phyloP scores from a whole-genome alignment of 305 asterid genomes.

The Fraxinus albicans region DNA sequence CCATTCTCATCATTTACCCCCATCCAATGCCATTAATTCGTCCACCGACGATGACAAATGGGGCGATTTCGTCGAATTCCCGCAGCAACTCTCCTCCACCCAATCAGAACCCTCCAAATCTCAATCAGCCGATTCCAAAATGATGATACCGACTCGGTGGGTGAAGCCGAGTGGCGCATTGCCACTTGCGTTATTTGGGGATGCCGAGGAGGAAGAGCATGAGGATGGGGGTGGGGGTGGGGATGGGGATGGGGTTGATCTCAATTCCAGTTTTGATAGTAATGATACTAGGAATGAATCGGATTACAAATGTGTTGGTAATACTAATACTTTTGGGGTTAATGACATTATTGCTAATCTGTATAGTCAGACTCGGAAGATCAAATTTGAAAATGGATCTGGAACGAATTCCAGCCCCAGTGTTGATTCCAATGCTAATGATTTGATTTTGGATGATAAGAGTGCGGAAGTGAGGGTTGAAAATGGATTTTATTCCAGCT shows the following conservation, averaged over 20 bases:
- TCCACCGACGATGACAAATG: conserved; percentile 62
- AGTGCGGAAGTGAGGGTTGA: neutral
- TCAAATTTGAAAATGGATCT: conserved; percentile 26
- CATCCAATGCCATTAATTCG: conserved; percentile 22
- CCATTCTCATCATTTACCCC: conserved; percentile 18
- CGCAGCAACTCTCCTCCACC: conserved; percentile 26
- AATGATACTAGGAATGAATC: conserved; percentile 5
- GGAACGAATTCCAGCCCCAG: conserved; percentile 24
- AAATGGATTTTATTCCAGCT: conserved; percentile 27
- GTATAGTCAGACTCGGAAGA: conserved; percentile 35
- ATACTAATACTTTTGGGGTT: conserved; percentile 8
- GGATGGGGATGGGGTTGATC: conserved; percentile 12
- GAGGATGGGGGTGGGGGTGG: neutral
- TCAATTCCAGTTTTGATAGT: conserved; percentile 9
- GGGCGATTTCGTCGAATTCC: conserved; percentile 73
- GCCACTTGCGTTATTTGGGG: conserved; percentile 75
- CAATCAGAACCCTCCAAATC: conserved; percentile 37
- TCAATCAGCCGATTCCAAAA: neutral
- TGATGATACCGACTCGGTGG: conserved; percentile 35
- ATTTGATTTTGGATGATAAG: conserved; percentile 20
- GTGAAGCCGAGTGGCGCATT: conserved; percentile 68
- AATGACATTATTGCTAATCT: conserved; percentile 39
- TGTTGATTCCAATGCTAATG: conserved; percentile 9
- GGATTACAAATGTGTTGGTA: conserved; percentile 22
- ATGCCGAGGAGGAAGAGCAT: conserved; percentile 40